phyloP scores from a whole-genome alignment of 352 stramenopile genomes.

The Globisporangium acanthophoron region DNA sequence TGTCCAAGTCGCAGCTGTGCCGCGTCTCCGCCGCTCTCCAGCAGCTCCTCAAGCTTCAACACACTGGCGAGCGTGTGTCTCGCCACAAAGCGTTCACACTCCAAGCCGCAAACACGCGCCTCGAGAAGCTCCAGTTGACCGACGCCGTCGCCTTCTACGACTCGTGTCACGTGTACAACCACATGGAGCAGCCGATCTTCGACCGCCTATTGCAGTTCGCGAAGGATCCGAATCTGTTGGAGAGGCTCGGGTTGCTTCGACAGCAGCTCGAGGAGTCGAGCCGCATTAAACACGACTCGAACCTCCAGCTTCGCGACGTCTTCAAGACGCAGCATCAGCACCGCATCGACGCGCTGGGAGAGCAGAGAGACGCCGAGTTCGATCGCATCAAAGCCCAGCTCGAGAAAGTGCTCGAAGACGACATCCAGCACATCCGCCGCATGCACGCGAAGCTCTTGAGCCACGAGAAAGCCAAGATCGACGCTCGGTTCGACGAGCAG shows the following conservation, averaged over 20 bases:
- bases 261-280: constrained; percentile 48
- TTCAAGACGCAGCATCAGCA: constrained; percentile 38
- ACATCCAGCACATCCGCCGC: constrained; percentile 53
- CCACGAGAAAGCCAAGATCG: constrained; percentile 56
- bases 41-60: constrained; percentile 36
- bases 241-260: constrained; percentile 37
- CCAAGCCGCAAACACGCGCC: constrained; percentile 20
- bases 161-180: constrained; percentile 45
- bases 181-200: constrained; percentile 64
- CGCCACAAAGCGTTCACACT: constrained; percentile 52
- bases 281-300: constrained; percentile 41
- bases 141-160: constrained; percentile 62
- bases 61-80: constrained; percentile 20
- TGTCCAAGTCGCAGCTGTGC: constrained; percentile 48
- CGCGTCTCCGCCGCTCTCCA: constrained; percentile 42
- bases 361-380: constrained; percentile 28
- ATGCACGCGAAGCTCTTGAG: constrained; percentile 55
- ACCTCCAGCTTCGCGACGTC: constrained; percentile 38
- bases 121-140: constrained; percentile 57
- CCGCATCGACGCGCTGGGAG: constrained; percentile 35
- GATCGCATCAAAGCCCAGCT: constrained; percentile 38
- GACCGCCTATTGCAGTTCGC: constrained; percentile 60
- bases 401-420: constrained; percentile 44
- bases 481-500: constrained; percentile 55
- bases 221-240: constrained; percentile 58